These are phyloP conservation scores for Nidula microcarpa DNA, from an alignment of 768 basidiomycete species.

Conservation along the genomic window DNA sequence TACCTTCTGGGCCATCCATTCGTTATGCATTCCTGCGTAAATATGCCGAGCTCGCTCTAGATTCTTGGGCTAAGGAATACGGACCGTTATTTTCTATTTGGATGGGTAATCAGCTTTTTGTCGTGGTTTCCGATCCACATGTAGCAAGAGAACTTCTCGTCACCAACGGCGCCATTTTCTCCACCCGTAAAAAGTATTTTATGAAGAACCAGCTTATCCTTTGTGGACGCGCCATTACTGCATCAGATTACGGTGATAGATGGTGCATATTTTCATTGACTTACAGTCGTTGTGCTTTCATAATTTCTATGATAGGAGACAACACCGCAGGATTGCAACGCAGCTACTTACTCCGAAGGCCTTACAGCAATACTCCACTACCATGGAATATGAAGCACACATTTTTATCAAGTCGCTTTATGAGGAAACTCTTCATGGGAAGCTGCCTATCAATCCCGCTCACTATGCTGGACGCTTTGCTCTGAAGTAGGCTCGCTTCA, in stretches of 20 bases:
- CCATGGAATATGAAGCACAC: constrained; percentile 34
- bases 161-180: constrained; percentile 29
- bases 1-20: constrained; percentile 22
- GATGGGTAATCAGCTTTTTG: constrained; percentile 34
- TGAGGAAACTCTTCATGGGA: constrained; percentile 23
- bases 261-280: constrained; percentile 16
- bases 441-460: constrained; percentile 32
- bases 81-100: constrained; percentile 31
- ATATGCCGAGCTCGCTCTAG: constrained; percentile 28
- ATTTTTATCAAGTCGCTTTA: constrained; percentile 35
- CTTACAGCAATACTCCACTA: constrained; percentile 26
- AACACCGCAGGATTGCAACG: constrained; percentile 36
- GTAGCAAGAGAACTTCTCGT: constrained; percentile 31
- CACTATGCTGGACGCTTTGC: constrained; percentile 32
- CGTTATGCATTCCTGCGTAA: constrained; percentile 26
- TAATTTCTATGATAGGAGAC: constrained; percentile 20
- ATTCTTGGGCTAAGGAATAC: constrained; percentile 27
- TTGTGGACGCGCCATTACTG: constrained; percentile 26
- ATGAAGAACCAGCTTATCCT: constrained; percentile 33
- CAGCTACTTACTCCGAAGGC: constrained; percentile 26
- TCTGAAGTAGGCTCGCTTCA: constrained; percentile 11
- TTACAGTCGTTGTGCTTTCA: neutral
- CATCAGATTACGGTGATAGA: constrained; percentile 23
- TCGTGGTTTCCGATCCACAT: constrained; percentile 29
- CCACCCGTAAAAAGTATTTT: constrained; percentile 26